Percentiles rank a stretch among this genome's conserved stretches.
phyloP scores from a whole-genome alignment of 1,284 basidiomycete genomes.

The Sporisorium sorghi region DNA sequence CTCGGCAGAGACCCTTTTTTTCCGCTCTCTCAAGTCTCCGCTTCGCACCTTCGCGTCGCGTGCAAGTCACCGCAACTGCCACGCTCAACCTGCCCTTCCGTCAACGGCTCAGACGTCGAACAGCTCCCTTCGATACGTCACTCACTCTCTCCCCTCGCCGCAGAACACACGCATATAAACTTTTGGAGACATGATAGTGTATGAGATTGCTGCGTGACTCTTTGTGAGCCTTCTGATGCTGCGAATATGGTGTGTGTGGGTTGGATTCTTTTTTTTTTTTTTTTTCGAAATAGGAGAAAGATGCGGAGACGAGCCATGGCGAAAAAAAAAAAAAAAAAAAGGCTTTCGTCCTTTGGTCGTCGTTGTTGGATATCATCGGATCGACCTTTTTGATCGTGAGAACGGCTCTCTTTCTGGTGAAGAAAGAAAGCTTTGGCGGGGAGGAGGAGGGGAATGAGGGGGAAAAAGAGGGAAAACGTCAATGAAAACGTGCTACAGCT shows the following conservation, averaged over 20 bases:
- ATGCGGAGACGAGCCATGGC: conserved; percentile 44
- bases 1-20: no score
- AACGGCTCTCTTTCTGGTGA: conserved; percentile 5
- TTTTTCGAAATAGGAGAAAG: conserved; percentile 21
- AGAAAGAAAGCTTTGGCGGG: conserved; percentile 17
- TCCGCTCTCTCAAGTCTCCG: not conserved
- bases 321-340: conserved; percentile 13
- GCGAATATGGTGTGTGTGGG: conserved; percentile 48
- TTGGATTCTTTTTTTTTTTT: no score
- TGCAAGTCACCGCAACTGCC: not conserved
- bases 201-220: conserved; percentile 54
- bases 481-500: conserved; percentile 21
- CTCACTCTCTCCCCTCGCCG: not conserved
- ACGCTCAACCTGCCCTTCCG: not conserved
- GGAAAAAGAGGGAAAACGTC: conserved; percentile 4
- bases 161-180: not conserved
- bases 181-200: conserved; percentile 45
- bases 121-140: not conserved
- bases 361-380: conserved; percentile 20
- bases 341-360: conserved; percentile 29
- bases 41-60: conserved; percentile 11
- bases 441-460: conserved; percentile 4
- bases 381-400: conserved; percentile 52
- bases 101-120: not conserved
- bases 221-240: conserved; percentile 56